Percentiles rank a stretch among this genome's conserved stretches.
phyloP scores from a whole-genome alignment of 1,139 yeast genomes.

The Candida smagusa region DNA sequence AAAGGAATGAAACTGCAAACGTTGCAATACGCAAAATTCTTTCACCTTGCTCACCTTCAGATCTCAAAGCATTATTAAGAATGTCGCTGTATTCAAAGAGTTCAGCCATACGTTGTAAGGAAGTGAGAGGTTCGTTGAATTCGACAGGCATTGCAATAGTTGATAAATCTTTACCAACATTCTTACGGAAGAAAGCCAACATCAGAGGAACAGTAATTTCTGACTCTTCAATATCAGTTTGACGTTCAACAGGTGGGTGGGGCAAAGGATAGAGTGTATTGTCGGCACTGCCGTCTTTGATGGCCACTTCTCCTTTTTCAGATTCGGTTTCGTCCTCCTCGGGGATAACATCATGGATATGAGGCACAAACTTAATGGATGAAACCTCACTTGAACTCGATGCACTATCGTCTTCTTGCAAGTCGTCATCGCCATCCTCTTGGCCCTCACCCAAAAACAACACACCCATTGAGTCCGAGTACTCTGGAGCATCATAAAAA shows the following conservation, averaged over 20 bases:
- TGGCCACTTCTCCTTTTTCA: not conserved
- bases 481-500: slow-evolving; percentile 68
- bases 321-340: not conserved
- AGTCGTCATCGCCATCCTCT: slow-evolving; percentile 9
- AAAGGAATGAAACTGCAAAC: slow-evolving; percentile 74
- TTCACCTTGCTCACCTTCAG: slow-evolving; percentile 47
- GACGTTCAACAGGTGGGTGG: slow-evolving; percentile 45
- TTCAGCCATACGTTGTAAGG: slow-evolving; percentile 77
- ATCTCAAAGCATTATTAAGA: slow-evolving; percentile 56
- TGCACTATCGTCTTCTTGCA: slow-evolving; percentile 14
- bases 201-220: slow-evolving; percentile 76
- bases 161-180: slow-evolving; percentile 87
- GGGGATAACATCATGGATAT: not conserved
- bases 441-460: slow-evolving; percentile 26
- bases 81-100: slow-evolving; percentile 70
- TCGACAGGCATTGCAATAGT: slow-evolving; percentile 93
- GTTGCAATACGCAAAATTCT: slow-evolving; percentile 69
- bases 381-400: slow-evolving; percentile 11
- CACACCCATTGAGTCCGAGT: slow-evolving; percentile 41
- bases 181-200: slow-evolving; percentile 74
- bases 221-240: slow-evolving; percentile 59
- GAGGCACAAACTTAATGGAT: slow-evolving; percentile 1
- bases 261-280: slow-evolving; percentile 65
- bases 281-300: slow-evolving; percentile 16
- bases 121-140: slow-evolving; percentile 85